phyloP scores from a whole-genome alignment of 495 filamentous ascomycete species.

The Daldinia loculata region DNA sequence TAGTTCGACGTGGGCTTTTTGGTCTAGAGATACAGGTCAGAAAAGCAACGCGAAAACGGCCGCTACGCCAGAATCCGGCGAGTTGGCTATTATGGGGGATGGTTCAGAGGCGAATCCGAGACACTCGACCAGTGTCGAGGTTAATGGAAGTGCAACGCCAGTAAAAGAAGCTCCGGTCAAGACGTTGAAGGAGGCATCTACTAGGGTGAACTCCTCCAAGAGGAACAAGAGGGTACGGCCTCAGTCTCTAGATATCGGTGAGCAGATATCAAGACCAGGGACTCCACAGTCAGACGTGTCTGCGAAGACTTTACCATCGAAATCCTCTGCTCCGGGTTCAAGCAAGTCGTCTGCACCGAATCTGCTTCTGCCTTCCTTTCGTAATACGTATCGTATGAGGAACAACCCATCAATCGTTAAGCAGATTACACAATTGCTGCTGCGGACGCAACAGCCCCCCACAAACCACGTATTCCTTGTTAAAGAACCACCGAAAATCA shows the following conservation, averaged over 20 bases:
- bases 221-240: slow-evolving; percentile 61
- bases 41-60: slow-evolving; percentile 47
- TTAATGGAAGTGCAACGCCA: slow-evolving; percentile 49
- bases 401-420: slow-evolving; percentile 76
- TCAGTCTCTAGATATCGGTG: slow-evolving; percentile 58
- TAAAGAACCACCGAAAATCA: slow-evolving; percentile 74
- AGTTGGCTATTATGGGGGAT: slow-evolving; percentile 74
- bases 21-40: slow-evolving; percentile 70
- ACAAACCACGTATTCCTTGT: slow-evolving; percentile 76
- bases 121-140: slow-evolving; percentile 63
- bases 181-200: slow-evolving; percentile 33
- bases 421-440: slow-evolving; percentile 72
- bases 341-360: slow-evolving; percentile 60
- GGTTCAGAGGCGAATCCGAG: slow-evolving; percentile 70
- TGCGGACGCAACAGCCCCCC: slow-evolving; percentile 66
- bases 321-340: slow-evolving; percentile 40
- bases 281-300: slow-evolving; percentile 50
- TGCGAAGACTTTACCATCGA: slow-evolving; percentile 36
- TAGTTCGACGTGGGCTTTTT: slow-evolving; percentile 85
- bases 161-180: slow-evolving; percentile 51
- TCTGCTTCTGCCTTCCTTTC: slow-evolving; percentile 73
- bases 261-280: slow-evolving; percentile 44
- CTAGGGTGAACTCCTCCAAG: slow-evolving; percentile 46
- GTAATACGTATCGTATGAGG: slow-evolving; percentile 70
- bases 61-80: slow-evolving; percentile 60